phyloP scores from a whole-genome alignment of 23 red algal species.

The Gracilariopsis chorda region DNA sequence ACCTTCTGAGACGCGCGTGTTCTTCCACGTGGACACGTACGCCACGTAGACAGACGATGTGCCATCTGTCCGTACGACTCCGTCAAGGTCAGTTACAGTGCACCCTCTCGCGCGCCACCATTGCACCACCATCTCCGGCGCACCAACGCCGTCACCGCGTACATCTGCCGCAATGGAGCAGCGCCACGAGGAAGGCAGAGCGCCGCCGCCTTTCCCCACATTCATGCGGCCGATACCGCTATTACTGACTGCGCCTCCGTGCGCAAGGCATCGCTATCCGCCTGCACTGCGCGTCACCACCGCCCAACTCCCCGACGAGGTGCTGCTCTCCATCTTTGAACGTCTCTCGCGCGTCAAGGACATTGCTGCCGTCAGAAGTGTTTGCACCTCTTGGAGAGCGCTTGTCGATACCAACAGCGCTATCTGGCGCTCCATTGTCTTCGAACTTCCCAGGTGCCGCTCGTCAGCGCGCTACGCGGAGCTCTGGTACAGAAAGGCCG shows the following conservation, averaged over 20 bases:
- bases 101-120: no score
- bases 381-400: conserved; percentile 25
- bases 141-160: not conserved
- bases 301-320: conserved; percentile 41
- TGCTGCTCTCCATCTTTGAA: conserved; percentile 53
- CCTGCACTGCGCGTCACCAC: not conserved
- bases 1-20: no score
- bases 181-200: no score
- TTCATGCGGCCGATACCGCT: not conserved
- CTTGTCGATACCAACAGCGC: conserved; percentile 23
- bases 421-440: conserved; percentile 57
- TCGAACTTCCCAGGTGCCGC: conserved; percentile 33
- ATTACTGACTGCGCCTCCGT: not conserved
- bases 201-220: no score
- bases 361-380: conserved; percentile 34
- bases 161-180: not conserved
- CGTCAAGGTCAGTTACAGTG: no score
- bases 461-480: conserved; percentile 20
- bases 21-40: no score
- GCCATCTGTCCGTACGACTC: no score
- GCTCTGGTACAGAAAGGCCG: conserved; percentile 51
- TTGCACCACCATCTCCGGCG: not conserved
- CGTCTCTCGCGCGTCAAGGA: conserved; percentile 3
- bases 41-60: no score
- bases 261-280: not conserved